Percentiles rank a stretch among this genome's conserved stretches.
phyloP scores from a whole-genome alignment of 2,329 filamentous ascomycete genomes.

The Microsporum canis region DNA sequence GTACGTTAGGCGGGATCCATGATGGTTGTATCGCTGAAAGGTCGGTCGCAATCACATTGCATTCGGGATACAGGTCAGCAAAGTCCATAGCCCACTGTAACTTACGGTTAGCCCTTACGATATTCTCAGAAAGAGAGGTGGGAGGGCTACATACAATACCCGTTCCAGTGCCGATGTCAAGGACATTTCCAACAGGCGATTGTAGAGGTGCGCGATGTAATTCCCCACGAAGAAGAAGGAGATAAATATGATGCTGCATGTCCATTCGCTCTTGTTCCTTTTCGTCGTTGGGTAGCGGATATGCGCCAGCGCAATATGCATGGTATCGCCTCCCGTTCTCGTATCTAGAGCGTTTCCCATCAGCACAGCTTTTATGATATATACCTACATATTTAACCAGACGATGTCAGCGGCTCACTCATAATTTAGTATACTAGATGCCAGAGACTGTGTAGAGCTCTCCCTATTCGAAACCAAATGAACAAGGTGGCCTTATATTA shows the following conservation, averaged over 20 bases:
- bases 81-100: slow-evolving; percentile 24
- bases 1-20: slow-evolving; percentile 18
- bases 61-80: slow-evolving; percentile 35
- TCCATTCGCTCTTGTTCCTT: slow-evolving; percentile 28
- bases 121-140: slow-evolving; percentile 25
- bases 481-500: not conserved
- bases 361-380: not conserved
- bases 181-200: slow-evolving; percentile 28
- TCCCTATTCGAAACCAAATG: not conserved
- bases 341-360: slow-evolving; percentile 13
- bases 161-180: slow-evolving; percentile 44
- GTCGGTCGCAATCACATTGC: slow-evolving; percentile 27
- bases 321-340: slow-evolving; percentile 37
- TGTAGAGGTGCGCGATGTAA: slow-evolving; percentile 29
- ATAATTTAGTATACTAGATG: slow-evolving; percentile 11
- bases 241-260: slow-evolving; percentile 28
- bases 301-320: slow-evolving; percentile 35
- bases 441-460: slow-evolving; percentile 5
- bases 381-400: not conserved
- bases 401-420: slow-evolving; percentile 3
- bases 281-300: slow-evolving; percentile 23
- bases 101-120: slow-evolving; percentile 17
- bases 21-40: slow-evolving; percentile 10
- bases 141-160: slow-evolving; percentile 10
- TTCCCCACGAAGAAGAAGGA: slow-evolving; percentile 28